Percentiles rank a stretch among this genome's conserved stretches.
Conservation (phyloP, 345 rosid genomes). For the Adansonia digitata region DNA sequence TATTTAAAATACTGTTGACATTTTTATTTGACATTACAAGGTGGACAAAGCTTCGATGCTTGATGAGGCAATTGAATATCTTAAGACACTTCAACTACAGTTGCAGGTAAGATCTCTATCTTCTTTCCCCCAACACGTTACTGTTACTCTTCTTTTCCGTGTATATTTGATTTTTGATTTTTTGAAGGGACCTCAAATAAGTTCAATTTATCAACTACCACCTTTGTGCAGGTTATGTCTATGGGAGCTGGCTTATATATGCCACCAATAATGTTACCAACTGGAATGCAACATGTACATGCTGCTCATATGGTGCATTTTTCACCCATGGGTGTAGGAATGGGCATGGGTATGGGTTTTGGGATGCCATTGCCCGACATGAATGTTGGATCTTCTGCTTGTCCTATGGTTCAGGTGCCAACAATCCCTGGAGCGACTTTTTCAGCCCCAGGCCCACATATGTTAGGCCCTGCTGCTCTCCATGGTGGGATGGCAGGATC, state of each 20-base stretch:
- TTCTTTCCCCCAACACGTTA: background rate
- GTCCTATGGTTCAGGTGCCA: slow-evolving; percentile 43
- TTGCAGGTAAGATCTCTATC: slow-evolving; percentile 52
- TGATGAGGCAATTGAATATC: slow-evolving; percentile 91
- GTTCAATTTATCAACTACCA: slow-evolving; percentile 6
- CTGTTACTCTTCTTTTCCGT: background rate
- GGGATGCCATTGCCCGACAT: slow-evolving; percentile 60
- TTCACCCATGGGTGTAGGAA: slow-evolving; percentile 49
- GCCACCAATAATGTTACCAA: slow-evolving; percentile 69
- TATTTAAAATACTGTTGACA: slow-evolving; percentile 16
- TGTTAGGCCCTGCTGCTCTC: slow-evolving; percentile 26
- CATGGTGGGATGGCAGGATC: slow-evolving; percentile 40
- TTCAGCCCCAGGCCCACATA: slow-evolving; percentile 34
- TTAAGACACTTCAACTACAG: slow-evolving; percentile 84
- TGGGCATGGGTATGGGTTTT: slow-evolving; percentile 66
- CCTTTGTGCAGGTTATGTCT: slow-evolving; percentile 63
- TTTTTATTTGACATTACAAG: slow-evolving; percentile 30
- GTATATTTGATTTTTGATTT: slow-evolving; percentile 2
- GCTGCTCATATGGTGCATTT: slow-evolving; percentile 51
- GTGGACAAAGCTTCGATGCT: slow-evolving; percentile 98
- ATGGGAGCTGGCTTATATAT: slow-evolving; percentile 71
- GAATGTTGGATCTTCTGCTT: slow-evolving; percentile 37
- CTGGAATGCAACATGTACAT: slow-evolving; percentile 65
- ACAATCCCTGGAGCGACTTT: slow-evolving; percentile 51
- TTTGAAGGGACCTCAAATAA: slow-evolving; percentile 8